Conservation (phyloP, 192 early-diverging fungal species). For the Coemansia reversa region DNA sequence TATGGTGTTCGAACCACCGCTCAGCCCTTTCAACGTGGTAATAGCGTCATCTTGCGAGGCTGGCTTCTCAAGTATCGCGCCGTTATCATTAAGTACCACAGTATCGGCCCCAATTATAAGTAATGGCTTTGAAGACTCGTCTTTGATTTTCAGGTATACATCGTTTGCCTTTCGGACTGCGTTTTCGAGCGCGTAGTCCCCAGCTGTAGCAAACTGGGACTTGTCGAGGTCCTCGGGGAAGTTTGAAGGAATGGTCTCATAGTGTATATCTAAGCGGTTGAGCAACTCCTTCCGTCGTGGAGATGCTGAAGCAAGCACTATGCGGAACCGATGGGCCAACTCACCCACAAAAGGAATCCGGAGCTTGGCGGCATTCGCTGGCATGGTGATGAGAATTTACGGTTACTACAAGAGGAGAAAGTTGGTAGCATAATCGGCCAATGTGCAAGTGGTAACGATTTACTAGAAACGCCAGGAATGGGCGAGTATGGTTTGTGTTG, state of each 20-base stretch:
- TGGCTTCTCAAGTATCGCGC: conserved; percentile 85
- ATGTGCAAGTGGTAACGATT: not conserved
- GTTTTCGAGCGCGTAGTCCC: conserved; percentile 71
- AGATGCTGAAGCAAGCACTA: conserved; percentile 77
- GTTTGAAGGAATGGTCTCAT: conserved; percentile 65
- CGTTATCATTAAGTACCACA: conserved; percentile 60
- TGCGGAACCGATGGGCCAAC: conserved; percentile 38
- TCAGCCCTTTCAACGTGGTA: conserved; percentile 61
- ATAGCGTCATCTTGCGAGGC: conserved; percentile 57
- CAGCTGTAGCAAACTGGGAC: conserved; percentile 54
- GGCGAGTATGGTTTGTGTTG: not conserved
- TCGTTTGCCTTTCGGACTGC: conserved; percentile 70
- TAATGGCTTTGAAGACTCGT: conserved; percentile 41
- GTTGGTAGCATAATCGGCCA: not conserved
- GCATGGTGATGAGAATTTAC: not conserved
- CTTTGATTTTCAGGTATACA: conserved; percentile 59
- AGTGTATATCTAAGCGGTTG: conserved; percentile 54
- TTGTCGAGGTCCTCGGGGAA: conserved; percentile 82
- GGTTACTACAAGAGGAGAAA: not conserved
- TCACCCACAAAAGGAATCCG: conserved; percentile 21
- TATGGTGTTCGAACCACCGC: conserved; percentile 65
- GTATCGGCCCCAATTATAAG: conserved; percentile 86
- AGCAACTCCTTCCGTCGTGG: conserved; percentile 80
- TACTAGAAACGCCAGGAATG: not conserved
- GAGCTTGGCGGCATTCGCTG: conserved; percentile 2